A percentile compares a stretch with the other conserved stretches of the same genome.
These are phyloP conservation scores for Tuber indicum DNA, from an alignment of 495 filamentous ascomycete species.

Conservation along the genomic window DNA sequence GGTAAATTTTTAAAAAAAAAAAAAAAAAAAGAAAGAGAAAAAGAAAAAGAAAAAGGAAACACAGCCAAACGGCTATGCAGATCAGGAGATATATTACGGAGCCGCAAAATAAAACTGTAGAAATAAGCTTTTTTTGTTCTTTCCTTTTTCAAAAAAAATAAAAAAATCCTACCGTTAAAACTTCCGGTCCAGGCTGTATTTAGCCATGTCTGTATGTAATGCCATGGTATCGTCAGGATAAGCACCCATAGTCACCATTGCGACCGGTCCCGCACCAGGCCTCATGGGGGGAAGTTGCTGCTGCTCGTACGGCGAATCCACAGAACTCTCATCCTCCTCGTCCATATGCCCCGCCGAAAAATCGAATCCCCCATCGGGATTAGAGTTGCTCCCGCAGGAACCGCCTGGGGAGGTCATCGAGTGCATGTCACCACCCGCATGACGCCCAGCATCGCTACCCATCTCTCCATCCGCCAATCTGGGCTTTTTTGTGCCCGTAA, in stretches of 20 bases:
- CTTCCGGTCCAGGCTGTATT: slow-evolving; percentile 40
- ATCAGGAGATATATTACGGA: slow-evolving; percentile 40
- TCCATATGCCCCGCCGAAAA: slow-evolving; percentile 36
- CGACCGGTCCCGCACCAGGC: slow-evolving; percentile 32
- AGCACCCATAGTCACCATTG: slow-evolving; percentile 34
- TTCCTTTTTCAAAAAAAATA: slow-evolving; percentile 31
- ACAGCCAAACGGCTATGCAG: slow-evolving; percentile 43
- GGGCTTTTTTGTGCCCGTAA: slow-evolving; percentile 41
- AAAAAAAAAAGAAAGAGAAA: slow-evolving; percentile 39
- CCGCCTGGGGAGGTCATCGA: slow-evolving; percentile 37
- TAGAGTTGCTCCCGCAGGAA: slow-evolving; percentile 38
- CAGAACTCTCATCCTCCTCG: slow-evolving; percentile 40
- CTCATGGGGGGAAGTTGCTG: slow-evolving; percentile 41
- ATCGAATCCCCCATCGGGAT: slow-evolving; percentile 36
- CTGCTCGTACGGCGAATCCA: slow-evolving; percentile 39
- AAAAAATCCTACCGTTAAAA: slow-evolving; percentile 32
- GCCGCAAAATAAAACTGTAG: slow-evolving; percentile 35
- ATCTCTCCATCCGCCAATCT: slow-evolving; percentile 31
- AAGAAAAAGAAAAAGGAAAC: slow-evolving; percentile 39
- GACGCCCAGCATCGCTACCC: slow-evolving; percentile 28
- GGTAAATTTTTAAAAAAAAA: slow-evolving; percentile 33
- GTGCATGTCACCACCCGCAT: slow-evolving; percentile 36
- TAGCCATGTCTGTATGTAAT: slow-evolving; percentile 41
- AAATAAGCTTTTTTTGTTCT: slow-evolving; percentile 31
- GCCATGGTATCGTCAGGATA: slow-evolving; percentile 38